A percentile compares a stretch with the other conserved stretches of the same genome.
Evolutionary conservation across 805 yeast species (phyloP).

Genomic region (Suhomyces kilbournensis): DNA sequence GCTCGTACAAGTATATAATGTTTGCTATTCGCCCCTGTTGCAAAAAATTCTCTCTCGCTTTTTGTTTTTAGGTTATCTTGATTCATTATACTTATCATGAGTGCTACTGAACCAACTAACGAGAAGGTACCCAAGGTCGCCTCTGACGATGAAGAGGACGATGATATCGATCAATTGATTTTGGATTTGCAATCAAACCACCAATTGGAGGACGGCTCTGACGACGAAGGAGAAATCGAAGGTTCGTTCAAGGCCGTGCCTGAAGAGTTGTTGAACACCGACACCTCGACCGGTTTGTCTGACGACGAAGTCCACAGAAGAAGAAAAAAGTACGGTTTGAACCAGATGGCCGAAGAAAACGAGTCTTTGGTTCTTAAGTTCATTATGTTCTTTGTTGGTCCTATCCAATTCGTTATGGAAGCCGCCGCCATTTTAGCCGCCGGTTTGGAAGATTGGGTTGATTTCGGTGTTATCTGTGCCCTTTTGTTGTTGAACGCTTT

Average conservation of each 20-base stretch:
- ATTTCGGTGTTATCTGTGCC: constrained; percentile 96
- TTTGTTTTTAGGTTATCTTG: constrained; percentile 4
- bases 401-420: constrained; percentile 96
- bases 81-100: constrained; percentile 14
- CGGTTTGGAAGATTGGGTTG: constrained; percentile 97
- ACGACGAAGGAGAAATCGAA: constrained; percentile 22
- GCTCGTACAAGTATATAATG: constrained; percentile 1
- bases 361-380: constrained; percentile 80
- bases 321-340: constrained; percentile 87
- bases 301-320: constrained; percentile 76
- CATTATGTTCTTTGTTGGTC: constrained; percentile 86
- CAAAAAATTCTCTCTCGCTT: not conserved
- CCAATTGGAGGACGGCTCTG: constrained; percentile 10
- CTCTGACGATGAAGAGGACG: constrained; percentile 49
- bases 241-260: constrained; percentile 67
- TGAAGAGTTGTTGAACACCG: constrained; percentile 80
- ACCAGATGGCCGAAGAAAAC: constrained; percentile 87
- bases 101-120: constrained; percentile 51
- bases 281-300: constrained; percentile 72
- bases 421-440: constrained; percentile 95
- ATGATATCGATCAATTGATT: constrained; percentile 60
- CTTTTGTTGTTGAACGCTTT: constrained; percentile 79
- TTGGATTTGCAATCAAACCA: constrained; percentile 74
- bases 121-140: constrained; percentile 53
- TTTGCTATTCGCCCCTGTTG: not conserved